Evolutionary conservation across 805 yeast species (phyloP), one percentile per base, ranked within the genome.

Genomic region (Lipomyces kockii): DNA sequence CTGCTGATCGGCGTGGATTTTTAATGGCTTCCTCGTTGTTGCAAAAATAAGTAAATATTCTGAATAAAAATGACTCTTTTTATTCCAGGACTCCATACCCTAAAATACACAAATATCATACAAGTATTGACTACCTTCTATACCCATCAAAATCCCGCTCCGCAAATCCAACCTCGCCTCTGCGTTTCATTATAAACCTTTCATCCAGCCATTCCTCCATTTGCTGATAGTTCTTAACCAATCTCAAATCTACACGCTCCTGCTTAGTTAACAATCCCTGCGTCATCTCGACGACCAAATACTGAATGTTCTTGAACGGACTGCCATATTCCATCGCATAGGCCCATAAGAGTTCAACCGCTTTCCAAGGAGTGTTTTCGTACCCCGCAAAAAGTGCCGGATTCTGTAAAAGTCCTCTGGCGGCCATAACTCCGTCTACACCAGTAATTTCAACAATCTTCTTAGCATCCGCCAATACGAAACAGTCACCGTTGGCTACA

Each of bases 401-500:
- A 76, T 95, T 95, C 35, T 85, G 81, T 61, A 95, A 79, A 2
- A 91, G 81, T 0, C 99, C 99, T 69, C 99, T 81, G 1, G 91
- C 99, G 2, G 98, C 89, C 99, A 95, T 95, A 7, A 95, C 90
- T 7, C 98, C 99, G 76, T 91, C 95, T 53, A 87, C 92, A 0
- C 89, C 89, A 0, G 98, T 92, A 61, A 76, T 76, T 12, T 84
- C 79, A 0, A 86, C 85, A 34, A 94, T 93, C 22, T 77, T 75
- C 55, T 80, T 74, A n/a, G 90, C 88, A 76, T 92, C 97, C 20
- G 82, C 80, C 29, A 87, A 78, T 0, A 84, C 76, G 74, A 89
- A 89, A 74, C 97, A 93, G 78, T 95, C 98, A n/a, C 99, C 99
- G 75, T 95, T 95, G 1, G 98, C 97, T n/a, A 95, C 89, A 0